phyloP scores from a whole-genome alignment of 225 moss, liverwort and hornwort genomes.

The Neckera pumila region DNA sequence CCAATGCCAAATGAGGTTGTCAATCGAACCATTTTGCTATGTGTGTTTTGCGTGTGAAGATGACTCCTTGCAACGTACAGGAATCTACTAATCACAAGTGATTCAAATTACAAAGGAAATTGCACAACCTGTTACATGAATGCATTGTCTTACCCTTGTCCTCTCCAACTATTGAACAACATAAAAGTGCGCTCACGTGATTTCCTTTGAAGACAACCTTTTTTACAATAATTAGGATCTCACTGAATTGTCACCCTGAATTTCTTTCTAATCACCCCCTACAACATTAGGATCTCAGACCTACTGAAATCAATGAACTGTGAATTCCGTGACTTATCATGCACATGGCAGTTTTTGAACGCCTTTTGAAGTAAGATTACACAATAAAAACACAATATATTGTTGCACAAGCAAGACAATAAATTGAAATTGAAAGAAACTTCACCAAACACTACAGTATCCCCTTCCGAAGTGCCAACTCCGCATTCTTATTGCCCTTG shows the following conservation, averaged over 20 bases:
- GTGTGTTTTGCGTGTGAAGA: not conserved
- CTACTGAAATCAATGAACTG: not conserved
- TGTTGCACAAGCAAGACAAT: not conserved
- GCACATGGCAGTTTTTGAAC: not conserved
- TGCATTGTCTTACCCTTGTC: not conserved
- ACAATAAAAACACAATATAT: too few species aligned
- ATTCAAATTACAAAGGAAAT: too few species aligned
- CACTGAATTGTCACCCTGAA: not conserved
- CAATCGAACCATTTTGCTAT: not conserved
- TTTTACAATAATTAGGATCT: not conserved
- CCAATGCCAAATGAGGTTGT: not conserved
- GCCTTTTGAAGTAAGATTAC: not conserved
- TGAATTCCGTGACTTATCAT: not conserved
- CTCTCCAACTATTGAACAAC: not conserved
- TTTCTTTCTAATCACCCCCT: not conserved
- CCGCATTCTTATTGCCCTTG: too few species aligned
- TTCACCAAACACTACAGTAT: not conserved
- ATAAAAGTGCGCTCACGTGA: not conserved
- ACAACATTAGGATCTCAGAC: not conserved
- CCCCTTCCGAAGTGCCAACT: not conserved
- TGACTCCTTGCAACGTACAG: not conserved
- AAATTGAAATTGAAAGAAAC: not conserved
- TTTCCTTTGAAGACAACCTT: not conserved
- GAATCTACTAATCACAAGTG: not conserved
- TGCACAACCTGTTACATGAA: not conserved